Conservation (phyloP, 2,329 filamentous ascomycete genomes). For the Aspergillus japonicus region DNA sequence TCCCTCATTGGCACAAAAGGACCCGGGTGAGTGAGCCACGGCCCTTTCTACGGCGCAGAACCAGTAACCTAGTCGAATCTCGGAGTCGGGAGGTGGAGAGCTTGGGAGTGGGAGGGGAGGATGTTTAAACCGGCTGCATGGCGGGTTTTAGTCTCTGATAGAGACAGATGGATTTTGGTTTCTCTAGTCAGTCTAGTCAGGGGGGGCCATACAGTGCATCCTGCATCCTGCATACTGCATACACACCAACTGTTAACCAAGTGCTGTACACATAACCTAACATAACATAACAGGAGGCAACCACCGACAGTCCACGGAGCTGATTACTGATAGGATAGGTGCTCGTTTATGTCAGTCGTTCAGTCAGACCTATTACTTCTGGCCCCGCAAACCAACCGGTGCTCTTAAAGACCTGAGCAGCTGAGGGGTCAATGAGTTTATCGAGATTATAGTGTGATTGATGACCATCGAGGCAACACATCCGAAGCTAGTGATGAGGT, state of each 20-base stretch:
- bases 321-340: neutral
- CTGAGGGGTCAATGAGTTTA: neutral
- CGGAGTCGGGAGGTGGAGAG: constrained; percentile 25
- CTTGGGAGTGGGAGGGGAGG: constrained; percentile 10
- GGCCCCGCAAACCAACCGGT: neutral
- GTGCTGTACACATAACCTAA: neutral
- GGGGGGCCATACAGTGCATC: neutral
- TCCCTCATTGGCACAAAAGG: constrained; percentile 16
- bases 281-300: neutral
- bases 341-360: neutral
- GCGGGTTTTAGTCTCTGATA: constrained; percentile 5
- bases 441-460: neutral
- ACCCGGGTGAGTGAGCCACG: constrained; percentile 9
- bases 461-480: neutral
- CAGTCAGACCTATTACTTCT: neutral
- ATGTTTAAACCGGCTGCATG: constrained; percentile 8
- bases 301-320: neutral
- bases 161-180: neutral
- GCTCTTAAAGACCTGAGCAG: neutral
- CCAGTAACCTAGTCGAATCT: constrained; percentile 18
- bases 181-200: neutral
- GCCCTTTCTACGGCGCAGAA: constrained; percentile 1
- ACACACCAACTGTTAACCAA: neutral
- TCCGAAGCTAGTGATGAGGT: constrained; percentile 2
- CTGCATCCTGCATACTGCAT: too few relatives aligned